Conservation (phyloP, 768 basidiomycete genomes). For the Tremella fuciformis region DNA sequence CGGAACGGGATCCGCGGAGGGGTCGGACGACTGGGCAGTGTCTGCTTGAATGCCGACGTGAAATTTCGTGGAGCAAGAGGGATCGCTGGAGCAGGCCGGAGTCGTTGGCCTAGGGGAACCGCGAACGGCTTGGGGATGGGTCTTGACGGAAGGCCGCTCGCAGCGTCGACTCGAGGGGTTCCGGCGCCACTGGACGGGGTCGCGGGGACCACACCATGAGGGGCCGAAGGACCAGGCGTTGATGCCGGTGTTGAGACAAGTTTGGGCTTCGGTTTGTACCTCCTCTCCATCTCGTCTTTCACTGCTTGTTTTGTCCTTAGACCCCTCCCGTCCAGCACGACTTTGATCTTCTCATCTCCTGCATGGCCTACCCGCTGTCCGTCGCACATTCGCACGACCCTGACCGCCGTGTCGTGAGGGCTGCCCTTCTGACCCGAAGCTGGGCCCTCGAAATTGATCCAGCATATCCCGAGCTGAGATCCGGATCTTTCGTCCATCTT, state of each 20-base stretch:
- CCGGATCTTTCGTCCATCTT: slow-evolving; percentile 79
- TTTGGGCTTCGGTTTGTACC: slow-evolving; percentile 49
- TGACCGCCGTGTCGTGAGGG: slow-evolving; percentile 65
- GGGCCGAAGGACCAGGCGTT: slow-evolving; percentile 9
- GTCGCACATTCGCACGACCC: slow-evolving; percentile 65
- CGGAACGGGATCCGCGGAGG: slow-evolving; percentile 21
- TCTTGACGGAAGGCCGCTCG: not conserved
- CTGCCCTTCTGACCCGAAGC: slow-evolving; percentile 20
- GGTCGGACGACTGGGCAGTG: not conserved
- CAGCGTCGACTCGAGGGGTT: slow-evolving; percentile 15
- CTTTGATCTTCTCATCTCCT: slow-evolving; percentile 60
- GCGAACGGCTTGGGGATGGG: not conserved
- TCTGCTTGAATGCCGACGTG: slow-evolving; percentile 4
- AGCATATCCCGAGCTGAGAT: slow-evolving; percentile 74
- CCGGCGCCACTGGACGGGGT: slow-evolving; percentile 22
- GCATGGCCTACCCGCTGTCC: slow-evolving; percentile 61
- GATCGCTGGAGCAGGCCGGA: slow-evolving; percentile 4
- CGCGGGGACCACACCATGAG: not conserved
- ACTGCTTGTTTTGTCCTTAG: slow-evolving; percentile 63
- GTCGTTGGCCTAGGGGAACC: not conserved
- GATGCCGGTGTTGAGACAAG: slow-evolving; percentile 14
- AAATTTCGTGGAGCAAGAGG: not conserved
- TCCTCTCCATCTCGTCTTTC: slow-evolving; percentile 59
- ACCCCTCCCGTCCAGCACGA: slow-evolving; percentile 77
- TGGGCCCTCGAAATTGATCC: slow-evolving; percentile 60